Evolutionary conservation across 1,139 yeast genomes (phyloP).

Genomic region (Blastobotrys serpentis): DNA sequence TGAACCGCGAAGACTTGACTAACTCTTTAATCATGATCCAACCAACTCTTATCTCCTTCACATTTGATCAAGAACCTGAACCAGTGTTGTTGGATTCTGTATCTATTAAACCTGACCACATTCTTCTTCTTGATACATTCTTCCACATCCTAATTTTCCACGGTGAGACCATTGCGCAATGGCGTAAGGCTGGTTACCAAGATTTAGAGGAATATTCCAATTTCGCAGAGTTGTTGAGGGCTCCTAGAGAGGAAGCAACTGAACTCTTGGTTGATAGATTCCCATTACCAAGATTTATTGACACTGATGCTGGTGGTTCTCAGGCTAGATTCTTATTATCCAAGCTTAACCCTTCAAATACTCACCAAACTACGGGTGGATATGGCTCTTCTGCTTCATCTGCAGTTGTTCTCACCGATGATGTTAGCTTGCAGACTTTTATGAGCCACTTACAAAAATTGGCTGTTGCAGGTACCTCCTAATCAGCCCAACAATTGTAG

Average conservation of each 20-base stretch:
- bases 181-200: conserved; percentile 96
- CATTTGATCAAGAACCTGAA: conserved; percentile 74
- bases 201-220: conserved; percentile 86
- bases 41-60: conserved; percentile 87
- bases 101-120: conserved; percentile 85
- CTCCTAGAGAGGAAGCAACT: conserved; percentile 91
- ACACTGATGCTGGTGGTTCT: conserved; percentile 96
- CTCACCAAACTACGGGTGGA: conserved; percentile 59
- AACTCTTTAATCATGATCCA: conserved; percentile 97
- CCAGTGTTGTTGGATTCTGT: conserved; percentile 95
- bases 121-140: conserved; percentile 86
- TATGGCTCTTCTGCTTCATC: conserved; percentile 50
- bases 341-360: conserved; percentile 89
- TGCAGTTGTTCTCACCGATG: conserved; percentile 91
- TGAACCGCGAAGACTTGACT: conserved; percentile 85
- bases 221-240: conserved; percentile 80
- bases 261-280: conserved; percentile 87
- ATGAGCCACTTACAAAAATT: conserved; percentile 87
- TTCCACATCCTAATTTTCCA: conserved; percentile 95
- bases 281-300: conserved; percentile 95
- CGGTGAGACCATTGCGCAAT: conserved; percentile 90
- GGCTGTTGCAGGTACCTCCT: conserved; percentile 54
- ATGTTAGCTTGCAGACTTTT: conserved; percentile 86
- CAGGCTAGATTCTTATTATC: conserved; percentile 96
- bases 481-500: background rate